A percentile compares a stretch with the other conserved stretches of the same genome.
Evolutionary conservation across 176 grass and related monocot genomes (phyloP).

Genomic region (Cocos nucifera): DNA sequence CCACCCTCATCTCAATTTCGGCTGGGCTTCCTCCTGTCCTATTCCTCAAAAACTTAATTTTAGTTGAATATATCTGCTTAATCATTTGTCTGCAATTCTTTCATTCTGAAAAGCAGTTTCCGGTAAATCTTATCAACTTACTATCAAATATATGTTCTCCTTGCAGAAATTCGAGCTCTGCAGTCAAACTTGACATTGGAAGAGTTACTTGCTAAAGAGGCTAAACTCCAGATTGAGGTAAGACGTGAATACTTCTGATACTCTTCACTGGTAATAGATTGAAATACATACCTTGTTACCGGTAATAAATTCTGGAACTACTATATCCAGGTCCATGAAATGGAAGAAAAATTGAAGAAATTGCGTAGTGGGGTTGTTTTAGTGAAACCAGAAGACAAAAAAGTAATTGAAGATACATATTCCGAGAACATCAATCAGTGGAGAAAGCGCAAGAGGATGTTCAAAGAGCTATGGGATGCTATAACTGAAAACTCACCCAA

Average conservation of each 20-base stretch:
- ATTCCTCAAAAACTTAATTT: too few species aligned
- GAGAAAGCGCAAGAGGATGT: slow-evolving; percentile 90
- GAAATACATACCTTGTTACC: neutral
- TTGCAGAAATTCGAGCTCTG: slow-evolving; percentile 67
- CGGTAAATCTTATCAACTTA: too few species aligned
- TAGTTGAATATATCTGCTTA: too few species aligned
- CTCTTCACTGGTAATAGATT: neutral
- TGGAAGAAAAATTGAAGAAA: slow-evolving; percentile 78
- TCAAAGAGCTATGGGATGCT: slow-evolving; percentile 91
- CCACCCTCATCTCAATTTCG: too few species aligned
- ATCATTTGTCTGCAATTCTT: too few species aligned
- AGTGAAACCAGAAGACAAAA: slow-evolving; percentile 92
- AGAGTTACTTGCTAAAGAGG: slow-evolving; percentile 59
- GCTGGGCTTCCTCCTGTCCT: too few species aligned
- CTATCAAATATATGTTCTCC: slow-evolving; percentile 5
- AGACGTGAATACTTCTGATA: neutral
- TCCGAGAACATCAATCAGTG: slow-evolving; percentile 80
- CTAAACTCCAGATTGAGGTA: slow-evolving; percentile 70
- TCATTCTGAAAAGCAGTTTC: too few species aligned
- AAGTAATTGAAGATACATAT: slow-evolving; percentile 67
- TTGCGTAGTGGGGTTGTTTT: slow-evolving; percentile 59
- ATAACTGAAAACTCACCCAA: slow-evolving; percentile 93
- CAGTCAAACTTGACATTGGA: slow-evolving; percentile 85
- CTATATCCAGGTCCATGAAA: slow-evolving; percentile 53
- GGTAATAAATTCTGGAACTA: slow-evolving; percentile 1